Evolutionary conservation across 2,329 filamentous ascomycete genomes (phyloP).

Genomic region (Nemania sp.): DNA sequence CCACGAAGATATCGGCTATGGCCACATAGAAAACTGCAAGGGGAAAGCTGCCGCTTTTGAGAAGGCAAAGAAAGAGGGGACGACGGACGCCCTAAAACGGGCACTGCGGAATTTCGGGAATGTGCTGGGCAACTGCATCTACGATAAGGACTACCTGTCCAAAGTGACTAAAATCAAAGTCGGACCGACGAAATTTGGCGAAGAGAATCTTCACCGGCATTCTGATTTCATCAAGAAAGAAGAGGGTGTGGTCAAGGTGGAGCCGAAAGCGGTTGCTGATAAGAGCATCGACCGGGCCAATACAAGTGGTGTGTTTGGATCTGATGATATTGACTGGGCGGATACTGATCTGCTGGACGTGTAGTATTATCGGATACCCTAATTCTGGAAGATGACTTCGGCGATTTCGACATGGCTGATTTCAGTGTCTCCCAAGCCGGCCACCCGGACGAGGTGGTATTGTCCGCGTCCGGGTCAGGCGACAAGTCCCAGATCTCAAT

Average conservation of each 20-base stretch:
- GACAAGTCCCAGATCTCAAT: constrained; percentile 34
- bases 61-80: constrained; percentile 98
- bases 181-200: constrained; percentile 74
- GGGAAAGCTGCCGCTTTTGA: constrained; percentile 95
- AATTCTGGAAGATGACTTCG: constrained; percentile 42
- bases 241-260: constrained; percentile 33
- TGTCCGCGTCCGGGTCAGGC: constrained; percentile 48
- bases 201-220: constrained; percentile 80
- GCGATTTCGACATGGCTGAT: constrained; percentile 76
- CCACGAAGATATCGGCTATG: constrained; percentile 97
- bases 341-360: constrained; percentile 40
- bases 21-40: constrained; percentile 93
- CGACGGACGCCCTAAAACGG: constrained; percentile 90
- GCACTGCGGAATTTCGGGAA: constrained; percentile 92
- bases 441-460: constrained; percentile 75
- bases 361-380: constrained; percentile 39
- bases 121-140: constrained; percentile 96
- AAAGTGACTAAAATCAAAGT: constrained; percentile 91
- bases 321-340: constrained; percentile 40
- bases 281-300: constrained; percentile 31
- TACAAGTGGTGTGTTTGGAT: constrained; percentile 52
- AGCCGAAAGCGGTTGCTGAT: constrained; percentile 39
- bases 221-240: constrained; percentile 71
- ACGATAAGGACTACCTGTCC: constrained; percentile 90
- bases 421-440: constrained; percentile 70